These are phyloP conservation scores for Colletotrichum graminicola DNA, from an alignment of 2,329 filamentous ascomycete species.

Conservation along the genomic window DNA sequence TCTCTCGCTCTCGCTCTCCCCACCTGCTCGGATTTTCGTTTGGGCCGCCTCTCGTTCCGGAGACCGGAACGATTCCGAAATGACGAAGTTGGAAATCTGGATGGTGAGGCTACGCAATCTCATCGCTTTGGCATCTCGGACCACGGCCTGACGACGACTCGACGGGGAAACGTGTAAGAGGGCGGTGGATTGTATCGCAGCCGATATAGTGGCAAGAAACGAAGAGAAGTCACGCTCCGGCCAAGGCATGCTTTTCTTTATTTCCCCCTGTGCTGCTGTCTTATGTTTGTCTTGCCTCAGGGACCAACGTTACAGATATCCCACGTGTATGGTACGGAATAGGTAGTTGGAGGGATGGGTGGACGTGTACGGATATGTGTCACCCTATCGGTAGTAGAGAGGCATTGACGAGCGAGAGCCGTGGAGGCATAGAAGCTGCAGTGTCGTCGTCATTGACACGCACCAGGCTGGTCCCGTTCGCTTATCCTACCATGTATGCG, in stretches of 20 bases:
- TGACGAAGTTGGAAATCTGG: too few relatives aligned
- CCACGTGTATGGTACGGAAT: constrained; percentile 22
- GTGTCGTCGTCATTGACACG: background rate
- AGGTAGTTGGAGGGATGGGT: background rate
- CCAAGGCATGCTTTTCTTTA: background rate
- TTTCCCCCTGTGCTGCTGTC: constrained; percentile 15
- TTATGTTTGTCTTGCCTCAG: constrained; percentile 6
- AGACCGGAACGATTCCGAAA: too few relatives aligned
- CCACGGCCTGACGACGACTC: too few relatives aligned
- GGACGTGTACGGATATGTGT: background rate
- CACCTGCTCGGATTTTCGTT: background rate
- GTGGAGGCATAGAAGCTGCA: too few relatives aligned
- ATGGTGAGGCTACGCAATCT: too few relatives aligned
- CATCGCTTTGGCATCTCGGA: too few relatives aligned
- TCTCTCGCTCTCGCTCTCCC: too few relatives aligned
- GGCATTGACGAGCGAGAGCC: too few relatives aligned
- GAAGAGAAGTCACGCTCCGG: background rate
- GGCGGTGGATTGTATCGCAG: background rate
- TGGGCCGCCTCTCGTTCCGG: too few relatives aligned
- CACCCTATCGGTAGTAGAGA: too few relatives aligned
- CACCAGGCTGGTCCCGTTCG: constrained; percentile 4
- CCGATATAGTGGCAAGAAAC: background rate
- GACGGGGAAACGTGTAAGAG: background rate
- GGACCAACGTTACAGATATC: constrained; percentile 31
- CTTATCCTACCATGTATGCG: constrained; percentile 16